These are phyloP conservation scores for Clathrospora elynae DNA, from an alignment of 2,329 filamentous ascomycete species.

Conservation along the genomic window DNA sequence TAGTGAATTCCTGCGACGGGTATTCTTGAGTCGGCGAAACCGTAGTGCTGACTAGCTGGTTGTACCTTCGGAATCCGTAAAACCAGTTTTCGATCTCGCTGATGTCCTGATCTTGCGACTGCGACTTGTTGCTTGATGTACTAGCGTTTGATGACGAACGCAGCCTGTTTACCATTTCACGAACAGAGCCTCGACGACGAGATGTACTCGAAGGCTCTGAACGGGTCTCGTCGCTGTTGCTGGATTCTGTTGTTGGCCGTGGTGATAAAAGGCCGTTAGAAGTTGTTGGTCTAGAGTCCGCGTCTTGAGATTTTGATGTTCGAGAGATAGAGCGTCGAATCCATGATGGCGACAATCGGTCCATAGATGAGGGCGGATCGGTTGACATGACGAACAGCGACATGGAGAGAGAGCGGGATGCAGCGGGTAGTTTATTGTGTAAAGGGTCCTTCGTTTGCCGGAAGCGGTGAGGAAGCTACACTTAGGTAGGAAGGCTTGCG, in stretches of 20 bases:
- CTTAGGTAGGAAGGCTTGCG: constrained; percentile 1
- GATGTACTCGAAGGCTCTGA: constrained; percentile 31
- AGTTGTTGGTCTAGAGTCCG: constrained; percentile 23
- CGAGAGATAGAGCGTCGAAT: constrained; percentile 26
- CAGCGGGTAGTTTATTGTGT: background rate
- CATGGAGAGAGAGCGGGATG: constrained; percentile 18
- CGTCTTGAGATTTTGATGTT: constrained; percentile 19
- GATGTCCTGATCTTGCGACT: constrained; percentile 30
- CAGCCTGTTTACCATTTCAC: constrained; percentile 31
- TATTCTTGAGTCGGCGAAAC: constrained; percentile 20
- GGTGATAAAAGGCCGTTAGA: constrained; percentile 23
- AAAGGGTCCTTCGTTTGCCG: background rate
- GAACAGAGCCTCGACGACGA: constrained; percentile 28
- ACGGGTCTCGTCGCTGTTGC: constrained; percentile 35
- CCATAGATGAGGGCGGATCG: constrained; percentile 24
- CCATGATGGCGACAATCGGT: constrained; percentile 33
- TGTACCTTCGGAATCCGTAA: constrained; percentile 39
- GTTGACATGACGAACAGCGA: constrained; percentile 37
- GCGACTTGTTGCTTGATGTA: constrained; percentile 20
- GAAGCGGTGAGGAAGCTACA: constrained; percentile 8
- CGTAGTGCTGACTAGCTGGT: constrained; percentile 35
- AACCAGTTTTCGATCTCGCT: constrained; percentile 39
- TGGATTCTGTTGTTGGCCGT: constrained; percentile 25
- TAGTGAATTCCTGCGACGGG: constrained; percentile 26
- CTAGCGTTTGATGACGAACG: constrained; percentile 38